Conservation (phyloP, 2,329 filamentous ascomycete genomes). For the Botryotinia narcissicola region DNA sequence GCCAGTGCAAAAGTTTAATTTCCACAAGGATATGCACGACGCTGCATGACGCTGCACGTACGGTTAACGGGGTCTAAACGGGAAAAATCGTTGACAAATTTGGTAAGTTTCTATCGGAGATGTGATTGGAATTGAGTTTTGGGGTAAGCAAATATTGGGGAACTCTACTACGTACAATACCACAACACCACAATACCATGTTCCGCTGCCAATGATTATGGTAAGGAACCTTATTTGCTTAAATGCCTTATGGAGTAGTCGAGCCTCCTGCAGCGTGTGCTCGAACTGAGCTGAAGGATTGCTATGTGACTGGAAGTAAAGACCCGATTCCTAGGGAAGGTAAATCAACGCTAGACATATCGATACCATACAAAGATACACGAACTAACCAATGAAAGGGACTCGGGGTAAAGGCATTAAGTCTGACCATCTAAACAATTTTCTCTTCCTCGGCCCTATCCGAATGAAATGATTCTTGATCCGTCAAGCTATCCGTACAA, state of each 20-base stretch:
- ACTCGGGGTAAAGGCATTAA: not conserved
- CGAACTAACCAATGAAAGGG: not conserved
- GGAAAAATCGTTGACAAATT: not conserved
- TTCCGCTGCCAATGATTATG: not conserved
- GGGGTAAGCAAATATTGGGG: not conserved
- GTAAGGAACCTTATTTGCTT: not conserved
- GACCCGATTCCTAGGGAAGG: too few species aligned
- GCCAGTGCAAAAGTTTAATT: not conserved
- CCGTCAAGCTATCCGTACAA: not conserved
- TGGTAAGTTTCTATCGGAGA: not conserved
- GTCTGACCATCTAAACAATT: not conserved
- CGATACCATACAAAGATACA: not conserved
- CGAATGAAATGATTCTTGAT: not conserved
- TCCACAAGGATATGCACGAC: not conserved
- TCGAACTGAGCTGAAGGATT: not conserved
- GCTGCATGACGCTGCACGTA: not conserved
- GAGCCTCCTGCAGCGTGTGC: not conserved
- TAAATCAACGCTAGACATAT: not conserved
- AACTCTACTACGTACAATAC: not conserved
- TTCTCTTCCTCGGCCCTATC: not conserved
- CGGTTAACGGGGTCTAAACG: not conserved
- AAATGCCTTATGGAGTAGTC: not conserved
- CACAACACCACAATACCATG: not conserved
- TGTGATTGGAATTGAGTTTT: not conserved
- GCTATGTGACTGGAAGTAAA: not conserved